Evolutionary conservation across 495 filamentous ascomycete species (phyloP).

Genomic region (Aspergillus incahuasiensis): DNA sequence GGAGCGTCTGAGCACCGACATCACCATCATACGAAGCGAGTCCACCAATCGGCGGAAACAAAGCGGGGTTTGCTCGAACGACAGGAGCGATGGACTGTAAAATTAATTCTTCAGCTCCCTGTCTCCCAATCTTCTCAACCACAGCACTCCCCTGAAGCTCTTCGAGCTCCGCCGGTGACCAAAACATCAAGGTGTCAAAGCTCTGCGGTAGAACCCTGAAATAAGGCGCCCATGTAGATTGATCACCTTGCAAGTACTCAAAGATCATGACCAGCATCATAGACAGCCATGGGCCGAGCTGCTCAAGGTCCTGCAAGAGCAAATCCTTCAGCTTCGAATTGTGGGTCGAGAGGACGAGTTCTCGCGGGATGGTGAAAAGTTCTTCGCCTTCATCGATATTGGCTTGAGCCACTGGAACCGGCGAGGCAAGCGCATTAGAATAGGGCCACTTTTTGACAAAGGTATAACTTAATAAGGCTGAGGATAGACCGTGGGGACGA

Average conservation of each 20-base stretch:
- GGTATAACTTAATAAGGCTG: slow-evolving; percentile 9
- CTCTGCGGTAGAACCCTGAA: slow-evolving; percentile 70
- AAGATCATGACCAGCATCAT: slow-evolving; percentile 79
- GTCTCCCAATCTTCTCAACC: slow-evolving; percentile 70
- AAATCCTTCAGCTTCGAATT: slow-evolving; percentile 46
- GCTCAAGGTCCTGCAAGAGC: slow-evolving; percentile 40
- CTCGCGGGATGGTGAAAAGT: slow-evolving; percentile 59
- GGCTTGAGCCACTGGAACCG: slow-evolving; percentile 46
- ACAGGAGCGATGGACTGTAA: slow-evolving; percentile 58
- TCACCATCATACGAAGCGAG: slow-evolving; percentile 48
- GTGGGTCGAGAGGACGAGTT: slow-evolving; percentile 48
- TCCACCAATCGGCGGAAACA: slow-evolving; percentile 45
- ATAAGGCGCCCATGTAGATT: slow-evolving; percentile 74
- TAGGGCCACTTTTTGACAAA: slow-evolving; percentile 7
- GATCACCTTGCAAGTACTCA: slow-evolving; percentile 58
- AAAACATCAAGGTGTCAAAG: slow-evolving; percentile 91
- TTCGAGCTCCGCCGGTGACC: slow-evolving; percentile 64
- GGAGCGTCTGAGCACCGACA: slow-evolving; percentile 46
- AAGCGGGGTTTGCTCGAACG: slow-evolving; percentile 36
- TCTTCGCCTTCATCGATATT: slow-evolving; percentile 59
- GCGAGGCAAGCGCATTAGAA: slow-evolving; percentile 23
- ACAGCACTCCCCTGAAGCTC: slow-evolving; percentile 77
- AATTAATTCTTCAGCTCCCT: slow-evolving; percentile 67
- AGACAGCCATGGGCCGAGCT: slow-evolving; percentile 51
- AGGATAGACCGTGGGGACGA: slow-evolving; percentile 20